Evolutionary conservation across 2,329 filamentous ascomycete species (phyloP).

Genomic region (Aspergillus hortae): DNA sequence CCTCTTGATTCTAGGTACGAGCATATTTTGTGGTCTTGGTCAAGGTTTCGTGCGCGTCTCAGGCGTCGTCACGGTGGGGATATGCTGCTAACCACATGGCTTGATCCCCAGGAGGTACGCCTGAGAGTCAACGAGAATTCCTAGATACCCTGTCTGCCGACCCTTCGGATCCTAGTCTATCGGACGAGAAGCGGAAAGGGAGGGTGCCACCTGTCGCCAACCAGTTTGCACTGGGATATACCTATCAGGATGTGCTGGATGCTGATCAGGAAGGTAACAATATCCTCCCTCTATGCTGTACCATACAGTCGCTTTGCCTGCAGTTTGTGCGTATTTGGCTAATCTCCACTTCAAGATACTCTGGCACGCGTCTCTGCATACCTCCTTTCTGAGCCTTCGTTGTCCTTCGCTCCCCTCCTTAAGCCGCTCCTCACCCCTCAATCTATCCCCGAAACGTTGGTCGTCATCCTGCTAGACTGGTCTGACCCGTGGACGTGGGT

Average conservation of each 20-base stretch:
- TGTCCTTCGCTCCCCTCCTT: constrained; percentile 76
- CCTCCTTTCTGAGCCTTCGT: constrained; percentile 79
- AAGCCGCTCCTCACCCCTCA: constrained; percentile 79
- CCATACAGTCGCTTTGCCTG: constrained; percentile 10
- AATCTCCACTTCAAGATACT: constrained; percentile 58
- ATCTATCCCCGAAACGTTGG: constrained; percentile 78
- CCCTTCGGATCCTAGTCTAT: constrained; percentile 37
- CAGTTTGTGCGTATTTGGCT: background rate
- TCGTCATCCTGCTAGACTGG: constrained; percentile 95
- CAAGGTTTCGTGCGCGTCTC: constrained; percentile 1
- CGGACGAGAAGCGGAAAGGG: constrained; percentile 46
- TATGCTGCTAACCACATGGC: constrained; percentile 15
- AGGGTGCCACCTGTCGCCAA: constrained; percentile 80
- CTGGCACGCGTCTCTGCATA: constrained; percentile 87
- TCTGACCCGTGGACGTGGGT: constrained; percentile 90
- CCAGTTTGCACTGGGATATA: constrained; percentile 88
- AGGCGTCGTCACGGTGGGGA: background rate
- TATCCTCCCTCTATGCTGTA: background rate
- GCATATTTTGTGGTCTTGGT: constrained; percentile 7
- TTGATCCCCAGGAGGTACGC: constrained; percentile 63
- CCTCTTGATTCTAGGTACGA: constrained; percentile 74
- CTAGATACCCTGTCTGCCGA: constrained; percentile 57
- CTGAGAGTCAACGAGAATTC: constrained; percentile 81
- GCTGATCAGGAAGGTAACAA: constrained; percentile 80
- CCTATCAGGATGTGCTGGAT: constrained; percentile 91